A percentile compares a stretch with the other conserved stretches of the same genome.
These are phyloP conservation scores for Chlamydomonas applanata DNA, from an alignment of 139 green algal genomes.

Conservation along the genomic window DNA sequence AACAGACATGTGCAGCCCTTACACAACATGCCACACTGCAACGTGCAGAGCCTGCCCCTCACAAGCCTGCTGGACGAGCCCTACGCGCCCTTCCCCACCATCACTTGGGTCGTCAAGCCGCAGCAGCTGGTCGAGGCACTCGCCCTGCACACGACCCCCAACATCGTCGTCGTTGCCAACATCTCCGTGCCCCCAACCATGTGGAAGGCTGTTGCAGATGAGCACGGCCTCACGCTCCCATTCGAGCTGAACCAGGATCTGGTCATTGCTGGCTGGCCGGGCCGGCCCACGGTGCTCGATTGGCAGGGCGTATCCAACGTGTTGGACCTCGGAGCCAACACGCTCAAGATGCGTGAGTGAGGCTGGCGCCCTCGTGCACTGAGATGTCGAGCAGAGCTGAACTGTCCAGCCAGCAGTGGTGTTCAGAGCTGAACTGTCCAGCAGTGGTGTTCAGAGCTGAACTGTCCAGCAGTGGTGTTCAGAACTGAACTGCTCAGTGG, in stretches of 20 bases:
- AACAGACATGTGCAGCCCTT: no score
- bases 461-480: no score
- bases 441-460: no score
- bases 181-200: neutral
- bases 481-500: no score
- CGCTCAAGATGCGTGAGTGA: conserved; percentile 5
- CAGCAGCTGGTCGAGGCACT: neutral
- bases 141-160: neutral
- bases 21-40: no score
- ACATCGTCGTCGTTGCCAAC: neutral
- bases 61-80: conserved; percentile 1
- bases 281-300: neutral
- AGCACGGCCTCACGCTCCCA: no score
- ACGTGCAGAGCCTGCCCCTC: neutral
- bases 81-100: neutral
- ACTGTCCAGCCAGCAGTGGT: no score
- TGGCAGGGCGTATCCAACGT: neutral
- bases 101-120: neutral
- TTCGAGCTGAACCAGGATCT: neutral
- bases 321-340: neutral
- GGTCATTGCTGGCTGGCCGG: conserved; percentile 5
- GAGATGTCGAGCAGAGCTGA: no score
- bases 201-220: neutral
- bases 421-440: no score
- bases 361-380: neutral